Base-by-base conservation (phyloP, 345 rosid species). In the Physaria fendleri region DNA sequence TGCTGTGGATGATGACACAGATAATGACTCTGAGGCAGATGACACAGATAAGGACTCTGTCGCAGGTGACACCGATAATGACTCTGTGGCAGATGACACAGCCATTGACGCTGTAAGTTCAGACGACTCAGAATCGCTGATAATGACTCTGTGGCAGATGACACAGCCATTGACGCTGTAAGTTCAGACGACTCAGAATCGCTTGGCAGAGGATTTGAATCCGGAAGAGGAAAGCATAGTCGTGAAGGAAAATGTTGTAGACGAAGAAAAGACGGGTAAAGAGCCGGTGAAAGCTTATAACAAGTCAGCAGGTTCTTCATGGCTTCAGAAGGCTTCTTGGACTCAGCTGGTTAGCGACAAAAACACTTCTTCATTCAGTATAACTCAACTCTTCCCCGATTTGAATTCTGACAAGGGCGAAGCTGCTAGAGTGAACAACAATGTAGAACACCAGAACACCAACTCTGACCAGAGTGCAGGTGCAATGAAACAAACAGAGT, bases 301-400 rank as follows among this genome's bases (percentile, higher is more conserved):
- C 47, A 81, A 73, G 47, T 52, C 81, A 3, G 77, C 86, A 64
- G 81, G 94, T 53, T 64, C 80, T 41, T 72, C 83, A 28, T 93
- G 99, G 99, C 82, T 78, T 59, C 83, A 89, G 50, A 74, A 78
- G 51, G 81, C 79, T 24, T 76, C 99, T 14, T 93, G 99, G 99
- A 81, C 85, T 46, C 91, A 93, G 69, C 67, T 93, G 78, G 77
- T 89, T 42, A 56, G 66, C 48, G 75, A 77, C 47, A 72, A 65
- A 27, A 69, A 29, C 29, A 76, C 54, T 59, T 69, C 62, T 64
- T 69, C 84, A 15, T 87, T 93, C 70, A 89, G 90, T 68, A 72
- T 93, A 59, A 71, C 82, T 10, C 81, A 79, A 46, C 75, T 89
- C 68, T 72, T 80, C 53, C 82, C 90, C 4, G 73, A 61, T 56